Conservation (phyloP, 495 filamentous ascomycete genomes). For the Hyphodiscus hymeniophilus region DNA sequence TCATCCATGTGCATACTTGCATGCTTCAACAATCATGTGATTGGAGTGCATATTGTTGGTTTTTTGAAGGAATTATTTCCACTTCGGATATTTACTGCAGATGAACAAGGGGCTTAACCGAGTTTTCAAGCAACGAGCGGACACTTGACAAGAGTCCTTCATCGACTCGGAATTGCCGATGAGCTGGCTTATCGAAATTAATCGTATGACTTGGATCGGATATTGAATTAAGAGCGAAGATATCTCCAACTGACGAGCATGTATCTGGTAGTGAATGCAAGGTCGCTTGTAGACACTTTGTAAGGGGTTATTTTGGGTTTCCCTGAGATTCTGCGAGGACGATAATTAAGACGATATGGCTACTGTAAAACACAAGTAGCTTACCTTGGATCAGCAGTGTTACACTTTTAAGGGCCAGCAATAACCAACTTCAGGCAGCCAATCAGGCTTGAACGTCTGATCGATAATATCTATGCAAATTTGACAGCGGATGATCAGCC, state of each 20-base stretch:
- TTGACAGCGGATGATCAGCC: constrained; percentile 11
- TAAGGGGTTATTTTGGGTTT: too few species aligned
- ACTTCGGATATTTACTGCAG: neutral
- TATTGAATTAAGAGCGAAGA: too few species aligned
- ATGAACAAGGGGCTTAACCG: neutral
- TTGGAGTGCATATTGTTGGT: constrained; percentile 11
- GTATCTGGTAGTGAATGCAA: too few species aligned
- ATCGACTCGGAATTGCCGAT: neutral
- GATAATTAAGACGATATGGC: too few species aligned
- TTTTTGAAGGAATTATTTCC: constrained; percentile 1
- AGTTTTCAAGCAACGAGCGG: too few species aligned
- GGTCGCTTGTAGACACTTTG: too few species aligned
- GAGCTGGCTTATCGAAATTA: neutral
- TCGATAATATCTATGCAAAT: constrained; percentile 5
- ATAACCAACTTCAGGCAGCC: neutral
- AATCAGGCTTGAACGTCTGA: neutral
- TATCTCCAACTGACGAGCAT: too few species aligned
- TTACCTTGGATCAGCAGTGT: too few species aligned
- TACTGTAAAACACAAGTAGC: too few species aligned
- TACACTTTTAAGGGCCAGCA: too few species aligned
- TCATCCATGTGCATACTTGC: constrained; percentile 13
- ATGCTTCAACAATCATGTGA: constrained; percentile 16
- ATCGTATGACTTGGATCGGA: neutral
- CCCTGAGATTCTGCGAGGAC: too few species aligned
- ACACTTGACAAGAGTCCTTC: neutral